Percentiles rank a stretch among this genome's conserved stretches.
phyloP scores from a whole-genome alignment of 2,329 filamentous ascomycete species.

The Fusarium sterilihyphosum region DNA sequence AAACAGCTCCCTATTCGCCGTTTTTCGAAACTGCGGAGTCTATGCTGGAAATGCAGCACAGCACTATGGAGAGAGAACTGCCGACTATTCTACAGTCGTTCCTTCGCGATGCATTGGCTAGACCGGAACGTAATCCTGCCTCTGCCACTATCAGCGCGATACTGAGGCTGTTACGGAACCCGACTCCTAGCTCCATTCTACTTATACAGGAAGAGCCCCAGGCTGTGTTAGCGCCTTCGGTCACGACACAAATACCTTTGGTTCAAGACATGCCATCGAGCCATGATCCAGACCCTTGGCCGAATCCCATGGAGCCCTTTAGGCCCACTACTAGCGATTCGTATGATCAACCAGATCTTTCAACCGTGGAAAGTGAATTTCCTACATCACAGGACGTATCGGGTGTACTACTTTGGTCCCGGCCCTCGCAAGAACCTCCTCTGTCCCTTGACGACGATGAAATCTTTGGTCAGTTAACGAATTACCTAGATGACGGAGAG shows the following conservation, averaged over 20 bases:
- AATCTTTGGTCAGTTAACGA: fast-evolving
- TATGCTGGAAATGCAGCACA: not conserved
- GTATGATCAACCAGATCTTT: not conserved
- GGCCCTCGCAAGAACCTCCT: not conserved
- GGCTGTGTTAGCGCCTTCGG: fast-evolving
- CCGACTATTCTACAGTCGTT: not conserved
- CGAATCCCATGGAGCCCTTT: fast-evolving
- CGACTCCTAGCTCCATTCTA: fast-evolving
- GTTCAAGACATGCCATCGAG: fast-evolving
- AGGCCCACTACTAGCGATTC: not conserved
- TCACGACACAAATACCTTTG: fast-evolving
- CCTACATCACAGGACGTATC: no score
- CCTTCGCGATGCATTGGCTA: fast-evolving
- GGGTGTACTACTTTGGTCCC: not conserved
- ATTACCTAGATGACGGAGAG: not conserved
- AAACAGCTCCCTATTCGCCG: fast-evolving
- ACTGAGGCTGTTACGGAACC: not conserved
- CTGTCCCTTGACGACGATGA: fast-evolving
- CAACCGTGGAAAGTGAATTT: no score
- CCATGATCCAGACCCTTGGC: not conserved
- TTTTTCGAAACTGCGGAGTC: fast-evolving
- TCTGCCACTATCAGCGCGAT: fast-evolving
- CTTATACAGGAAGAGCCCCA: fast-evolving
- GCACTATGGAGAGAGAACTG: not conserved
- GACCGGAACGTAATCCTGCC: fast-evolving